Evolutionary conservation across 805 yeast genomes (phyloP), one percentile per base, ranked within the genome.

Genomic region (Wickerhamiella spandovensis): DNA sequence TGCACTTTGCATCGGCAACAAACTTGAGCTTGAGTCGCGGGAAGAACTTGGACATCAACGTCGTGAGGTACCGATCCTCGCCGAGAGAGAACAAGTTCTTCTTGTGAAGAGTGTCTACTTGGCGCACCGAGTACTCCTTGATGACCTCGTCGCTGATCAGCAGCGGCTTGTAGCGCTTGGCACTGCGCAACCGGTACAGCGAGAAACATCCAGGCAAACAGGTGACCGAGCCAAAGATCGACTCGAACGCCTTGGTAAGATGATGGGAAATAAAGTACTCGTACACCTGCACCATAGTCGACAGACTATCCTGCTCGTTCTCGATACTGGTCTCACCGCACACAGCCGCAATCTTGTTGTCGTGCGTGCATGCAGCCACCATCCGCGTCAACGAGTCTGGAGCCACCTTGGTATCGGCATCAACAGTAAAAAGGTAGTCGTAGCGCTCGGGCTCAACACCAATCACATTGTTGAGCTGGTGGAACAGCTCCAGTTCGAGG

Each of bases 191-290:
- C 47, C 82, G 66, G 61, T 77, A 78, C 69, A 78, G 69, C 20
- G 74, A 70, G 68, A 78, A 78, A 67, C 83, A 78, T n/a, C 83
- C 83, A 0, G 83, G 83, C 54, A 78, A 70, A 69, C 83, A 78
- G 5, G 82, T 78, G 18, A 78, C 81, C 53, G 78, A 72, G 30
- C 82, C 82, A 58, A 78, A 78, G 42, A 77, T 68, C 20, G 78
- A 71, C 64, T 78, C 83, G 58, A 78, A 78, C 0, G 81, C 80
- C 61, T 78, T 78, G 23, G 82, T 75, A 58, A 77, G 73, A 62
- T 78, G 81, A 60, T 78, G 83, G 23, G 81, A 76, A 57, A 78
- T 77, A 60, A 76, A 78, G 60, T 78, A 78, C 58, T 78, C 83
- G 57, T 76, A 78, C 38, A 78, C 82, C 62, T 78, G 83, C 52